Evolutionary conservation across 768 basidiomycete genomes (phyloP).

Genomic region (Dictyophora rubrovolvata): DNA sequence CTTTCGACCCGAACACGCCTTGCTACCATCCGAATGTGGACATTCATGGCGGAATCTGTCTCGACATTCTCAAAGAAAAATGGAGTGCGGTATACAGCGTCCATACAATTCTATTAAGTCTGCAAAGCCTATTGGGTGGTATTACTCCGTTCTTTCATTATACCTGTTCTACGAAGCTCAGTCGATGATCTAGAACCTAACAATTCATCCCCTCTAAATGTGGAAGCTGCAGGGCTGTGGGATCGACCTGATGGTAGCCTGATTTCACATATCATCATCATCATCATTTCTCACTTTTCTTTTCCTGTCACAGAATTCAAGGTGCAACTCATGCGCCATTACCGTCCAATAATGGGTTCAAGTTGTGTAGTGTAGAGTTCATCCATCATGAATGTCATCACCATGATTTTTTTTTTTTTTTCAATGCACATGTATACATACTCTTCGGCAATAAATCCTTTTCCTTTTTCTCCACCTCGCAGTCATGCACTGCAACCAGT

Average conservation of each 20-base stretch:
- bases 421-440: neutral
- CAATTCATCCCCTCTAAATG: constrained; percentile 83
- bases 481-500: neutral
- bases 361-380: neutral
- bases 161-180: neutral
- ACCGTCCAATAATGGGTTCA: constrained; percentile 35
- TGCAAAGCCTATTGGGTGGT: constrained; percentile 87
- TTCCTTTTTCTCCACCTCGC: neutral
- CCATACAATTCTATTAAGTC: constrained; percentile 76
- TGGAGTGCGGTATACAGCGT: constrained; percentile 93
- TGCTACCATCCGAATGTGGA: constrained; percentile 92
- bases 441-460: neutral
- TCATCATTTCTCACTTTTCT: constrained; percentile 9
- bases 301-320: constrained; percentile 47
- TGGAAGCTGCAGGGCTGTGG: constrained; percentile 81
- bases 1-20: constrained; percentile 62
- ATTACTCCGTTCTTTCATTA: constrained; percentile 8
- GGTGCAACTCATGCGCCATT: constrained; percentile 58
- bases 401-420: neutral
- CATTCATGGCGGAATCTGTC: constrained; percentile 59
- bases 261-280: constrained; percentile 2
- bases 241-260: constrained; percentile 43
- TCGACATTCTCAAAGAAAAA: constrained; percentile 86
- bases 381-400: too few relatives aligned
- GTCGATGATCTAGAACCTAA: constrained; percentile 58